Percentiles rank a stretch among this genome's conserved stretches.
These are phyloP conservation scores for Symbiodinium natans DNA, from an alignment of 73 alveolate species.

Conservation along the genomic window DNA sequence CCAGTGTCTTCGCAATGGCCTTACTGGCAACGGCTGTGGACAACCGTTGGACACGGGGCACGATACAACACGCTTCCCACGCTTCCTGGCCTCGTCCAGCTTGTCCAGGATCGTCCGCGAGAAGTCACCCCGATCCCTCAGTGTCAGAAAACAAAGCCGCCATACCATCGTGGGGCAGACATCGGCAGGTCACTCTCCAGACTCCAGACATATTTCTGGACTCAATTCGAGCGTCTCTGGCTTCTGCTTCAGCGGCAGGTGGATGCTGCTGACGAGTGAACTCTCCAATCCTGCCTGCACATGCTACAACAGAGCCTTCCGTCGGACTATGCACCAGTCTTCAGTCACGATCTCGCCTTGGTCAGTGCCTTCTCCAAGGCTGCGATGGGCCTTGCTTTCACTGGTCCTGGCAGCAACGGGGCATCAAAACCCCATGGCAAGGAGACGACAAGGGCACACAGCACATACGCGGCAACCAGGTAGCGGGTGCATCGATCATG, in stretches of 20 bases:
- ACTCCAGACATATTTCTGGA: too few species aligned
- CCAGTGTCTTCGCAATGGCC: background rate
- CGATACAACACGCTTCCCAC: background rate
- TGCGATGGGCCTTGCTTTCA: background rate
- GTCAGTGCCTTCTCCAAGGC: background rate
- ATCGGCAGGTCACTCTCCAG: background rate
- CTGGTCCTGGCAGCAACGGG: background rate
- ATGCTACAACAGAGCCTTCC: background rate
- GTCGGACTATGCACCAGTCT: background rate
- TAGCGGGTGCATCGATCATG: background rate
- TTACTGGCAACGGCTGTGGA: background rate
- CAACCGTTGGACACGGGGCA: too few species aligned
- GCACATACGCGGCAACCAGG: background rate
- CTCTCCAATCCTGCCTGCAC: background rate
- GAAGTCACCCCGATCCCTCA: background rate
- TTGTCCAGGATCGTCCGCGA: background rate
- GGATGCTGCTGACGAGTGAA: background rate
- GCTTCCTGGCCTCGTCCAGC: background rate
- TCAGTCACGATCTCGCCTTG: background rate
- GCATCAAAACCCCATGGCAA: background rate
- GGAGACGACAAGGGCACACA: background rate
- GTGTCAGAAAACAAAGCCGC: background rate
- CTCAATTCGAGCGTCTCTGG: background rate
- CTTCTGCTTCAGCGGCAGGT: background rate
- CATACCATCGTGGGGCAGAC: background rate